These are phyloP conservation scores for Colletotrichum sp. DNA, from an alignment of 2,329 filamentous ascomycete genomes.

Conservation along the genomic window DNA sequence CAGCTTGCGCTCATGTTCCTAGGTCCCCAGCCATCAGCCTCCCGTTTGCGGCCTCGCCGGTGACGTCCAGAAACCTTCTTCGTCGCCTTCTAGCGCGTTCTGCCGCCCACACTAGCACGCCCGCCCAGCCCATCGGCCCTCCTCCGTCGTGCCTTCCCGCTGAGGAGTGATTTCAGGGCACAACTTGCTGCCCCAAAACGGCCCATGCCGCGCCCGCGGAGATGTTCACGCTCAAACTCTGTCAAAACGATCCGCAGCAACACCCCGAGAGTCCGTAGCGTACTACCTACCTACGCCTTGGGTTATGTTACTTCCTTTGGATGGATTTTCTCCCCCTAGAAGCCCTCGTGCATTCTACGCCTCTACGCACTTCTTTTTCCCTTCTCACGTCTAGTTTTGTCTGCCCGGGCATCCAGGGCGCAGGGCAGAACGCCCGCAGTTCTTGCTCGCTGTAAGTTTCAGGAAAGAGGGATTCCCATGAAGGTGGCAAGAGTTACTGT, in stretches of 20 bases:
- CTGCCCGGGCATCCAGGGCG: background rate
- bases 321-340: background rate
- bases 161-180: background rate
- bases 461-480: background rate
- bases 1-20: background rate
- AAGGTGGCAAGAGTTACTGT: background rate
- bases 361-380: background rate
- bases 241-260: background rate
- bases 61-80: constrained; percentile 19
- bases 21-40: background rate
- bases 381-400: background rate
- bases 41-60: constrained; percentile 19
- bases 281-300: background rate
- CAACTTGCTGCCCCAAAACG: background rate
- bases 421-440: background rate
- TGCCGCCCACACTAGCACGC: background rate
- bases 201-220: background rate
- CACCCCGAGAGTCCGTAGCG: constrained; percentile 8
- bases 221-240: background rate
- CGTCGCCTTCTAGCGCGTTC: constrained; percentile 16
- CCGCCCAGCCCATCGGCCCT: background rate
- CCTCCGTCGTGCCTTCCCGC: background rate
- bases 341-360: background rate
- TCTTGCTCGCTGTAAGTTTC: background rate
- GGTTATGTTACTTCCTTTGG: background rate